These are phyloP conservation scores for Fagopyrum esculentum DNA, from an alignment of 148 eudicot species.

Conservation along the genomic window DNA sequence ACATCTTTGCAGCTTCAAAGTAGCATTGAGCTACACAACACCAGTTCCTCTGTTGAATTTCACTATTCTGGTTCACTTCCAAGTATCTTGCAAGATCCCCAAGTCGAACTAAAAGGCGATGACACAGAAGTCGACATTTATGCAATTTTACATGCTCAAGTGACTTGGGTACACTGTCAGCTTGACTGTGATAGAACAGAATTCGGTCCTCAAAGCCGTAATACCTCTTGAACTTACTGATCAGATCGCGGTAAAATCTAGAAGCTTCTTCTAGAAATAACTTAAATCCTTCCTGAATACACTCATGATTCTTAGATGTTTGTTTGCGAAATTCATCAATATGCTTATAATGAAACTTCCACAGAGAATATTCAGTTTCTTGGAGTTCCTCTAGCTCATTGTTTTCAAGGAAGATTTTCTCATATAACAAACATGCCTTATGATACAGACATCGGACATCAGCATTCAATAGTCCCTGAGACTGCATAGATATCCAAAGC, in stretches of 20 bases:
- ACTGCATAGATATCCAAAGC: conserved; percentile 52
- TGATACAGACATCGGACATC: conserved; percentile 51
- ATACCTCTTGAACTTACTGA: conserved; percentile 39
- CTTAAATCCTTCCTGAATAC: conserved; percentile 40
- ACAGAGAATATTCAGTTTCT: conserved; percentile 55
- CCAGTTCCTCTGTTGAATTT: conserved; percentile 44
- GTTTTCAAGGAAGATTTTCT: conserved; percentile 47
- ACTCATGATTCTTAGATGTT: conserved; percentile 25
- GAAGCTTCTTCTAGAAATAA: conserved; percentile 62
- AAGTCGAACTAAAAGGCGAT: conserved; percentile 73
- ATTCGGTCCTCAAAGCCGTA: conserved; percentile 46
- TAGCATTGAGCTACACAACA: conserved; percentile 60
- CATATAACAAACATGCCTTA: conserved; percentile 45
- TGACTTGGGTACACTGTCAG: conserved; percentile 16
- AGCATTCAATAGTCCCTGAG: conserved; percentile 48
- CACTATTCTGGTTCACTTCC: conserved; percentile 34
- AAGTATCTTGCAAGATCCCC: conserved; percentile 85
- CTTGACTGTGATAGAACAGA: conserved; percentile 28
- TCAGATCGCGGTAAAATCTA: conserved; percentile 60
- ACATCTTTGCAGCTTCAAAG: conserved; percentile 57
- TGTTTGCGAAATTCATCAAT: conserved; percentile 79
- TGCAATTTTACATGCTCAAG: conserved; percentile 35
- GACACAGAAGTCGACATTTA: conserved; percentile 51
- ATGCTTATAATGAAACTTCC: conserved; percentile 93
- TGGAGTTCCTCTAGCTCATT: conserved; percentile 48